These are phyloP conservation scores for Trapa incisa DNA, from an alignment of 345 rosid genomes.

Conservation along the genomic window DNA sequence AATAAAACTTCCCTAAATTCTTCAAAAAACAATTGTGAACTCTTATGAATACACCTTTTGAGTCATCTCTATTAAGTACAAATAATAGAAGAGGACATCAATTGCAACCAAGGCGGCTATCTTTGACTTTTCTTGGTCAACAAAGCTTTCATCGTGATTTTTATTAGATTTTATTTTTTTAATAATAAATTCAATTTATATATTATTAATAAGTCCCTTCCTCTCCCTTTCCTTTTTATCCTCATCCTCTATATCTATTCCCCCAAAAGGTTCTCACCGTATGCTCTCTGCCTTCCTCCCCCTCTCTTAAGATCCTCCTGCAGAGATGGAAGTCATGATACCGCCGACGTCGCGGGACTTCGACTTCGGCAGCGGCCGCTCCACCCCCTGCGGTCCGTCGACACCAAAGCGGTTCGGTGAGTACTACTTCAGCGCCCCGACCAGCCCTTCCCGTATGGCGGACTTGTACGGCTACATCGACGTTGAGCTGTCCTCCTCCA, in stretches of 20 bases:
- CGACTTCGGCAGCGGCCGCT: slow-evolving; percentile 35
- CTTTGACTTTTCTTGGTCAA: too few relatives aligned
- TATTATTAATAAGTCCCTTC: background rate
- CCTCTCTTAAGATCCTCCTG: background rate
- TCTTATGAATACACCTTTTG: too few relatives aligned
- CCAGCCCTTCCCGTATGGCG: slow-evolving; percentile 51
- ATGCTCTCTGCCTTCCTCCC: background rate
- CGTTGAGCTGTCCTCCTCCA: slow-evolving; percentile 9
- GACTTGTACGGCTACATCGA: slow-evolving; percentile 44
- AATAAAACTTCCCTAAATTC: too few relatives aligned
- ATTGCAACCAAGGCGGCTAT: too few relatives aligned
- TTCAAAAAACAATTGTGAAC: too few relatives aligned
- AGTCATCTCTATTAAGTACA: too few relatives aligned
- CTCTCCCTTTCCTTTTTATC: background rate
- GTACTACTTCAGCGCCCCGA: slow-evolving; percentile 52
- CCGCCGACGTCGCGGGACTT: slow-evolving; percentile 37
- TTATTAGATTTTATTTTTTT: too few relatives aligned
- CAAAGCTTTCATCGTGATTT: too few relatives aligned
- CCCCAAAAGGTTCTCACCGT: background rate
- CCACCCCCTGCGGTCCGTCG: slow-evolving; percentile 47
- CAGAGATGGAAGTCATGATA: slow-evolving; percentile 34
- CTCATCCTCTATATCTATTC: background rate
- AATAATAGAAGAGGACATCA: too few relatives aligned
- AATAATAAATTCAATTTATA: background rate
- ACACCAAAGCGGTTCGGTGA: slow-evolving; percentile 52